Evolutionary conservation across 805 yeast genomes (phyloP).

Genomic region (Teunomyces funiuensis): DNA sequence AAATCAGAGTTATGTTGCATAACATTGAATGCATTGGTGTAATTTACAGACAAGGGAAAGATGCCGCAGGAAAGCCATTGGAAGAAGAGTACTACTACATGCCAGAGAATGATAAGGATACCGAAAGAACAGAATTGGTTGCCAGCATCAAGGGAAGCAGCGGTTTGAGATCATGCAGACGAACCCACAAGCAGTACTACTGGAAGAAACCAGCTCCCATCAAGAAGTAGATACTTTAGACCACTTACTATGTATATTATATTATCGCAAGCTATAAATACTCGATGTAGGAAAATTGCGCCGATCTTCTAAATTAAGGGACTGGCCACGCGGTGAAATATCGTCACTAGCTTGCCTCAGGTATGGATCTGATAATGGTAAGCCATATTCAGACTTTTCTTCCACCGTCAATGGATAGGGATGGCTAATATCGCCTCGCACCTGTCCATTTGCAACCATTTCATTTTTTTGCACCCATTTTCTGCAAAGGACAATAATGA

Average conservation of each 20-base stretch:
- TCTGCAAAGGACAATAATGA: constrained; percentile 2
- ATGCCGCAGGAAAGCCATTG: constrained; percentile 92
- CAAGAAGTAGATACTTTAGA: constrained; percentile 25
- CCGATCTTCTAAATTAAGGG: neutral
- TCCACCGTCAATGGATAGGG: constrained; percentile 28
- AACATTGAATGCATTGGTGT: constrained; percentile 72
- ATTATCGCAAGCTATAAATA: neutral
- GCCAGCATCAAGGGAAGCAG: constrained; percentile 79
- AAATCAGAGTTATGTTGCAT: constrained; percentile 45
- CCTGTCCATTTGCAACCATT: neutral
- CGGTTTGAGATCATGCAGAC: constrained; percentile 82
- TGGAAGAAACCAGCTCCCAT: constrained; percentile 63
- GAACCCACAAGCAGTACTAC: constrained; percentile 86
- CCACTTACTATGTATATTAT: constrained; percentile 11
- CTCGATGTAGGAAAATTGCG: neutral
- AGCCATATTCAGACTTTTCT: constrained; percentile 25
- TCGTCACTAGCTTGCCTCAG: neutral
- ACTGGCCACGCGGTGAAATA: neutral
- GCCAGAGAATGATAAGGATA: constrained; percentile 77
- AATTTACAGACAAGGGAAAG: constrained; percentile 86
- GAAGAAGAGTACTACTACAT: constrained; percentile 94
- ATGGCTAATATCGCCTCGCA: constrained; percentile 19
- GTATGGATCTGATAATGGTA: constrained; percentile 22
- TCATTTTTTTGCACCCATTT: neutral
- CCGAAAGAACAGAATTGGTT: constrained; percentile 66